Base-by-base conservation (phyloP, 805 yeast genomes). In the Monosporozyma aerobia region DNA sequence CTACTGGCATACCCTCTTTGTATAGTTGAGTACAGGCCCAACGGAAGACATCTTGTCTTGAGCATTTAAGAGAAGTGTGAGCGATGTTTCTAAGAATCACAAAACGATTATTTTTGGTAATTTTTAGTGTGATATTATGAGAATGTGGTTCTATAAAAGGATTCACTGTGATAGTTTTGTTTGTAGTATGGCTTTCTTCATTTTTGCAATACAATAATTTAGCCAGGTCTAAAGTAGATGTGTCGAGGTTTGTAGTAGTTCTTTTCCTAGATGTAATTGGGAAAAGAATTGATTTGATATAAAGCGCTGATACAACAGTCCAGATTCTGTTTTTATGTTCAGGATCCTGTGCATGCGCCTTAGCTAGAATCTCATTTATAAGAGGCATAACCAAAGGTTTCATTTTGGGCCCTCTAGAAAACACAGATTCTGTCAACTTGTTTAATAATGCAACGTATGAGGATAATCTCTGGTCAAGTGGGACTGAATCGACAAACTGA, bases 1-100 rank as follows among this genome's bases (percentile, higher is more conserved):
- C 51, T 3, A 40, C 41, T 0, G 63, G 52, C 44, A 61, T 49
- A 22, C 69, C 69, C 13, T 51, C 39, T 13, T 53, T 45, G 40
- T 58, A 58, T 44, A 65, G 47, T 43, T 58, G 59, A 0, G 61
- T 47, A 41, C 66, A 59, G 23, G 64, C 60, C 70, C 70, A 66
- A 4, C 48, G 44, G 41, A 59, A 60, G 2, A 64, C 56, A 39
- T 63, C 65, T 19, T 49, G 51, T 19, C 64, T 55, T 6, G 53
- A 39, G 10, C 45, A 49, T 33, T 54, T 51, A 4, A 56, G 47
- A 1, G 69, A 63, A 30, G 51, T 54, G 32, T 51, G 37, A 14
- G 65, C 65, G 35, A 65, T 64, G 16, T 58, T 65, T 53, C 60
- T 57, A 9, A 66, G 40, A 3, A 66, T 64, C 3, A 59, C 54